Evolutionary conservation across 805 yeast species (phyloP), one percentile per base, ranked within the genome.

Genomic region (Pichia gijzeniarum): DNA sequence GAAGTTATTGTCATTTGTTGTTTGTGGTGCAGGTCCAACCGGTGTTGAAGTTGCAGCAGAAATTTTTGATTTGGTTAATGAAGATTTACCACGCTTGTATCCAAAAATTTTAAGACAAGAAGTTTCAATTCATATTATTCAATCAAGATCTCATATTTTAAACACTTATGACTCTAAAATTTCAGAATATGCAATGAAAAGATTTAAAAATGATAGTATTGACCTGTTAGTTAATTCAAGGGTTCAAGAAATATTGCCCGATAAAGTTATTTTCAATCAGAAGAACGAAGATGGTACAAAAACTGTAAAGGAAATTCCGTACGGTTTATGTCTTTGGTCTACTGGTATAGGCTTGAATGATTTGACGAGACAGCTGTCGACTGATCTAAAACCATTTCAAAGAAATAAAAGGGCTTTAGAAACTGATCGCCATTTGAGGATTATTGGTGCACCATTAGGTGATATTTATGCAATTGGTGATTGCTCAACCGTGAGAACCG

Each of bases 41-140:
- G 98, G 98, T 70, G 96, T 90, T 50, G 97, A 90, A 70, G 83
- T 88, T 58, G 96, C 97, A 54, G 97, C 95, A 59, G 97, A 91
- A 69, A 71, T 90, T 57, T 95, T 85, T 69, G 98, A 90, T 67
- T 88, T 85, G 67, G 82, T 89, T 51, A 91, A 87, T 65, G 95
- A 90, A 65, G 97, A 90, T 67, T 73, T 90, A 68, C 71, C 73
- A 58, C 84, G 82, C 67, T 85, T 95, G 88, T 83, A 86, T 70
- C 96, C 97, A 39, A 82, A 75, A 58, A 77, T 90, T 53, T 79
- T 86, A 52, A 71, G 53, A 36, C 69, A 74, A 57, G 96, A 90
- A 65, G 78, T 89, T 64, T 77, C 79, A 58, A 91, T 91, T 41
- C 76, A 91, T 44, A 74, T 91, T 46, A 82, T 91, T 52, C 97